Base-by-base conservation (phyloP, 495 filamentous ascomycete species). In the Aspergillus wentii region DNA sequence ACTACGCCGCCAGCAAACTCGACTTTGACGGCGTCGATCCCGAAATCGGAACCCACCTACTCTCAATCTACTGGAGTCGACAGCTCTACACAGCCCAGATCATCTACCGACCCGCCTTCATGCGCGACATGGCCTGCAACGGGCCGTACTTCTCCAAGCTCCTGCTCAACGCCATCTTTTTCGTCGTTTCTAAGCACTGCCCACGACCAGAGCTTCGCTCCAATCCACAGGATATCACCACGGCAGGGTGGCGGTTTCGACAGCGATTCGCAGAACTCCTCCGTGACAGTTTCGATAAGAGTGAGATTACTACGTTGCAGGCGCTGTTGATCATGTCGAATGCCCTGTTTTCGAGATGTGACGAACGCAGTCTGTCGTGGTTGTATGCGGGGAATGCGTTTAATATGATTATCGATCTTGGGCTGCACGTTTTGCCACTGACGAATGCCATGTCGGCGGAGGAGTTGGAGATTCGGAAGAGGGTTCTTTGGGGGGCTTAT, bases 111-210 rank as follows among this genome's bases (percentile, higher is more conserved):
- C 54, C 57, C 3, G 49, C 39, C 0, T 61, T 61, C 40, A 61
- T 61, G 57, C 46, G 57, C 3, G 57, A 61, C 16, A 61, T 61
- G 57, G 57, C 57, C 17, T 62, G 51, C 22, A 39, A 47, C 1
- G 71, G 71, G 1, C 65, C 65, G 2, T 70, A 72, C 28, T 71
- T 68, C 33, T 68, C 63, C 2, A 67, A 63, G 32, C 37, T 74
- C 0, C 56, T 73, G 0, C 50, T 73, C 0, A 73, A 73, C 38
- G 66, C 69, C 5, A 71, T 75, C 5, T 64, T 64, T 17, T 73
- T 64, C 33, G 52, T 43, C 0, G 58, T 62, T 0, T 66, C 64
- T 2, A 69, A 70, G 30, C 58, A 57, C 35, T 58, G 58, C 23
- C 10, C 47, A 6, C 41, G 59, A 3, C 35, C 35, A 2, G 59